phyloP scores from a whole-genome alignment of 306 rosid species.

The Arachis hypogaea region DNA sequence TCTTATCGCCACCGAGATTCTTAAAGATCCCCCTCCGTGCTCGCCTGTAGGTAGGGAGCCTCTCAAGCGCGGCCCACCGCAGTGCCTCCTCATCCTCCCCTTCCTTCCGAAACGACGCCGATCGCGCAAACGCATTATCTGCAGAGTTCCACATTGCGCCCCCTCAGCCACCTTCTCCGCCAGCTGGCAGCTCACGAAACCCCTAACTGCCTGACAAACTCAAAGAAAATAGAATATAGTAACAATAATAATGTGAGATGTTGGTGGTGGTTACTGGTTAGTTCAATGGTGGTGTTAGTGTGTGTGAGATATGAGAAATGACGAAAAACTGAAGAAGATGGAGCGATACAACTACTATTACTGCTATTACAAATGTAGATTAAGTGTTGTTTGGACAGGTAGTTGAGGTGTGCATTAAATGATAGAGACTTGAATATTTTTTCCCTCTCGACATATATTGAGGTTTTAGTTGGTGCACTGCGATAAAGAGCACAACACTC shows the following conservation, averaged over 20 bases:
- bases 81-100: constrained; percentile 86
- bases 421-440: constrained; percentile 16
- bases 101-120: constrained; percentile 62
- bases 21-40: constrained; percentile 81
- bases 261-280: neutral
- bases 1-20: constrained; percentile 61
- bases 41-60: constrained; percentile 83
- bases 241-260: neutral
- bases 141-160: constrained; percentile 89
- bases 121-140: constrained; percentile 68
- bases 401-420: constrained; percentile 71
- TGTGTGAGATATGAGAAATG: neutral
- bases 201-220: neutral
- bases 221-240: neutral
- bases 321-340: neutral
- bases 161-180: neutral
- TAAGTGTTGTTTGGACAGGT: constrained; percentile 46
- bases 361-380: neutral
- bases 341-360: neutral
- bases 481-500: constrained; percentile 36
- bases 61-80: constrained; percentile 96
- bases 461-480: constrained; percentile 16
- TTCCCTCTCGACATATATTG: constrained; percentile 17
- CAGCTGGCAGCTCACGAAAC: too few species aligned
- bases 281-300: neutral